These are phyloP conservation scores for Licmophora abbreviata DNA, from an alignment of 108 stramenopile genomes.

Conservation along the genomic window DNA sequence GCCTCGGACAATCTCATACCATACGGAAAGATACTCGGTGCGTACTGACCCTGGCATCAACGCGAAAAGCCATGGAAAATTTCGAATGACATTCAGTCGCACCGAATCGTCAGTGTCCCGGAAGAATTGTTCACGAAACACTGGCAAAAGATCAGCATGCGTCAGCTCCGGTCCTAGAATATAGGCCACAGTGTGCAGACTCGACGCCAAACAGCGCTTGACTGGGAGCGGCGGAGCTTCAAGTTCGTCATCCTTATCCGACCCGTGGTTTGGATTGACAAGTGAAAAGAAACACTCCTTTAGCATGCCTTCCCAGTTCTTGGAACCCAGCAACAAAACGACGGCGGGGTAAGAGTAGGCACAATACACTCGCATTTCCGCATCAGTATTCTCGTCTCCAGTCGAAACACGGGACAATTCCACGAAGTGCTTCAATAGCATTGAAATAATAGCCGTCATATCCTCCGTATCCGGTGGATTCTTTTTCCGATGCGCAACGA, in stretches of 20 bases:
- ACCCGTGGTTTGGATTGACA: constrained; percentile 44
- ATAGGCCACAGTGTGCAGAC: constrained; percentile 89
- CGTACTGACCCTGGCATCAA: constrained; percentile 46
- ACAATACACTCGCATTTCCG: constrained; percentile 92
- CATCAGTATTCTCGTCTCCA: constrained; percentile 77
- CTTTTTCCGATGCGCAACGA: constrained; percentile 33
- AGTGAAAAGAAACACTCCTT: constrained; percentile 74
- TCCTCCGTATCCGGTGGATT: constrained; percentile 53
- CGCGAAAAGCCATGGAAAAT: constrained; percentile 68
- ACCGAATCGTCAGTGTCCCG: constrained; percentile 94
- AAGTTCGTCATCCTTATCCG: constrained; percentile 2
- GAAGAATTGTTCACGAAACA: constrained; percentile 81
- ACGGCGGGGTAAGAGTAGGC: constrained; percentile 98
- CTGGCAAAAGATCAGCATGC: constrained; percentile 61
- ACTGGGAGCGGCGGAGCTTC: constrained; percentile 62
- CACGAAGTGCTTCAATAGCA: constrained; percentile 75
- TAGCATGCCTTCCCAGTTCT: constrained; percentile 73
- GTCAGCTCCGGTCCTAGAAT: constrained; percentile 66
- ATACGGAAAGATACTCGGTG: constrained; percentile 57
- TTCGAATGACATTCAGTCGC: constrained; percentile 77
- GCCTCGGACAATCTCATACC: constrained; percentile 66
- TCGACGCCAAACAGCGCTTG: constrained; percentile 83
- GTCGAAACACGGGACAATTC: constrained; percentile 69
- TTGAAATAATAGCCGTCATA: constrained; percentile 38
- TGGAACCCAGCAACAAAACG: constrained; percentile 72